phyloP scores from a whole-genome alignment of 805 yeast species.

The Yamadazyma nakazawae region DNA sequence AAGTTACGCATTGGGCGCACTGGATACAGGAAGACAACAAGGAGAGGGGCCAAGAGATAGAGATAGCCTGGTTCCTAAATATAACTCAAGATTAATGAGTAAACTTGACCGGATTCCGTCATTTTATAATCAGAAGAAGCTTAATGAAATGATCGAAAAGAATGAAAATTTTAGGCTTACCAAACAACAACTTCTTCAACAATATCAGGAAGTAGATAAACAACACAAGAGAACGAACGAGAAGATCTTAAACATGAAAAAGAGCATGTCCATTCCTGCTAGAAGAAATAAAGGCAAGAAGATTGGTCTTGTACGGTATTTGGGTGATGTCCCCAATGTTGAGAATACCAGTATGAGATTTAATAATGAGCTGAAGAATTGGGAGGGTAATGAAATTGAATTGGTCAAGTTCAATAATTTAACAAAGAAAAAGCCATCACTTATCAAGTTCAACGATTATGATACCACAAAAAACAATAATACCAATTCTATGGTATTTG shows the following conservation, averaged over 20 bases:
- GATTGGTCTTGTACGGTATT: constrained; percentile 30
- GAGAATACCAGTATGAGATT: constrained; percentile 44
- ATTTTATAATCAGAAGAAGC: constrained; percentile 23
- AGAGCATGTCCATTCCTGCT: constrained; percentile 12
- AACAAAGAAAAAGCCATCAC: constrained; percentile 31
- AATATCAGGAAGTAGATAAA: constrained; percentile 26
- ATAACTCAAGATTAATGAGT: constrained; percentile 31
- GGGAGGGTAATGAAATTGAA: constrained; percentile 69
- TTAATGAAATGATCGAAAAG: constrained; percentile 15
- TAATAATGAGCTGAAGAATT: constrained; percentile 47
- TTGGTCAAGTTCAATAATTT: constrained; percentile 46
- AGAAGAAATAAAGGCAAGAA: constrained; percentile 11
- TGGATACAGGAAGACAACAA: too few relatives aligned
- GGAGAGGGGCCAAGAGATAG: not conserved
- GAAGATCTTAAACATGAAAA: constrained; percentile 11
- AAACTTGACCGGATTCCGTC: constrained; percentile 43
- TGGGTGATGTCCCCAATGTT: constrained; percentile 21
- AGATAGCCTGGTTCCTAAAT: constrained; percentile 20
- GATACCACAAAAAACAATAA: constrained; percentile 10
- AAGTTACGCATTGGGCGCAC: constrained; percentile 25
- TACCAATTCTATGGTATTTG: constrained; percentile 52
- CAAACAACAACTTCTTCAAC: constrained; percentile 28
- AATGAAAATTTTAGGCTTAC: constrained; percentile 12
- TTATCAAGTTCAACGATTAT: constrained; percentile 32
- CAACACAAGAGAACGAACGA: constrained; percentile 14